These are phyloP conservation scores for Pinus taeda DNA, from an alignment of 75 land plant species.

Conservation along the genomic window DNA sequence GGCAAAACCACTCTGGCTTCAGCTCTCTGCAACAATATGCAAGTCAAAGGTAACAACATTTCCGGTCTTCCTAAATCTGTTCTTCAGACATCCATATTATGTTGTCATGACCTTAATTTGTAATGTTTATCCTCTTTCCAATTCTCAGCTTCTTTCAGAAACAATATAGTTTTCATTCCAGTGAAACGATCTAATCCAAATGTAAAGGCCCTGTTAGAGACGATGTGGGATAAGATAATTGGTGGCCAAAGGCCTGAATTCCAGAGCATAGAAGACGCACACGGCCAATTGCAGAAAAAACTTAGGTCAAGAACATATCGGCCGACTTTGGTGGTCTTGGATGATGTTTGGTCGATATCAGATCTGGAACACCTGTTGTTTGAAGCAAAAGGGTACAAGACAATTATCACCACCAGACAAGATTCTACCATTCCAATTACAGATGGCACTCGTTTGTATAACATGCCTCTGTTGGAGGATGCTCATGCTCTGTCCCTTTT, in stretches of 20 bases:
- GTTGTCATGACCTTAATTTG: not conserved
- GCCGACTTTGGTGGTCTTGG: conserved; percentile 32
- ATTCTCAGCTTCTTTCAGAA: conserved; percentile 31
- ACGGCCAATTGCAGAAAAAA: not conserved
- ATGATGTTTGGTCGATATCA: conserved; percentile 52
- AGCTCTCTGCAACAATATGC: not conserved
- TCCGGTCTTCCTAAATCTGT: no score
- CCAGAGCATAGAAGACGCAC: conserved; percentile 9
- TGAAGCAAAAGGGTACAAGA: conserved; percentile 36
- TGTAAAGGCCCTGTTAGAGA: conserved; percentile 4
- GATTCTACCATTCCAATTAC: not conserved
- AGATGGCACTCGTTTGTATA: conserved; percentile 11
- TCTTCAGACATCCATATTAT: no score
- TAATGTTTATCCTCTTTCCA: not conserved
- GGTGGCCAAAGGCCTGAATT: conserved; percentile 4
- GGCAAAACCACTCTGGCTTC: not conserved
- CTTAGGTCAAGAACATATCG: not conserved
- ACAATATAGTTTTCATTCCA: conserved; percentile 46
- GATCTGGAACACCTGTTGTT: conserved; percentile 40
- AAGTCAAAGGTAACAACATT: not conserved
- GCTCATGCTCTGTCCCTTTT: conserved; percentile 46
- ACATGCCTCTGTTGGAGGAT: conserved; percentile 38
- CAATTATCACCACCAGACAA: conserved; percentile 41
- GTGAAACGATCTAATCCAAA: conserved; percentile 51
- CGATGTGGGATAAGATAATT: conserved; percentile 30